A percentile compares a stretch with the other conserved stretches of the same genome.
Evolutionary conservation across 176 grass and related monocot genomes (phyloP).

Genomic region (Phoenix dactylifera): DNA sequence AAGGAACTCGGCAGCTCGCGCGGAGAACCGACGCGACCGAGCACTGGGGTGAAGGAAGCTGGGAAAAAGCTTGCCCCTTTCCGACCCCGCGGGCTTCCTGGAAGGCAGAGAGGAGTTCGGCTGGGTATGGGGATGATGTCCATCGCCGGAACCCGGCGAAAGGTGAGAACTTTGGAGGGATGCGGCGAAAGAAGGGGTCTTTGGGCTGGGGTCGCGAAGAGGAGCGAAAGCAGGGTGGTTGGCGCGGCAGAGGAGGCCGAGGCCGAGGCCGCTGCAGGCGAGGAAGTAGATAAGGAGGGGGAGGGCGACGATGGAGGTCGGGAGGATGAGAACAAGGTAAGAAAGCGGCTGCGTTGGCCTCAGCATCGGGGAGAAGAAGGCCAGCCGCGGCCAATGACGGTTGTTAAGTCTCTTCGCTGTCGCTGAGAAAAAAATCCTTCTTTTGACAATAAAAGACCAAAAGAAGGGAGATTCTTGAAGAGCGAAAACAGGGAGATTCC

Average conservation of each 20-base stretch:
- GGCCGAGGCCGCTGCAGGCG: slow-evolving; percentile 3
- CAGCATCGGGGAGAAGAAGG: slow-evolving; percentile 3
- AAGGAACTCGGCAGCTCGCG: slow-evolving; percentile 40
- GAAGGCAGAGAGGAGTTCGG: not conserved
- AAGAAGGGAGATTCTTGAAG: no score
- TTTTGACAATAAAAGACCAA: no score
- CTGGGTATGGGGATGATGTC: no score
- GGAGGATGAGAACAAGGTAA: slow-evolving; percentile 3
- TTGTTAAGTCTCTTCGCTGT: no score
- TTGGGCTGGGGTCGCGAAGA: not conserved
- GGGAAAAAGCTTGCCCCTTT: slow-evolving; percentile 28
- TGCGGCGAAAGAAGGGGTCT: no score
- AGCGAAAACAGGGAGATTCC: no score
- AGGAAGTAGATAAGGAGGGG: slow-evolving; percentile 1
- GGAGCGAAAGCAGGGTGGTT: not conserved
- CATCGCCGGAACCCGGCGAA: not conserved
- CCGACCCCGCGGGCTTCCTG: not conserved
- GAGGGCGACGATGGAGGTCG: slow-evolving; percentile 4
- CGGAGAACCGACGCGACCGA: slow-evolving; percentile 31
- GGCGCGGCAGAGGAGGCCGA: slow-evolving; percentile 3
- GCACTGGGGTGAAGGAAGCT: slow-evolving; percentile 22
- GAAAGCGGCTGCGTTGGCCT: slow-evolving; percentile 15
- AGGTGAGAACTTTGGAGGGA: not conserved
- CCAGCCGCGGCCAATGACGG: not conserved
- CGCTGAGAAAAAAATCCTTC: no score